A percentile compares a stretch with the other conserved stretches of the same genome.
These are phyloP conservation scores for Fusarium keratoplasticum DNA, from an alignment of 2,329 filamentous ascomycete species.

Conservation along the genomic window DNA sequence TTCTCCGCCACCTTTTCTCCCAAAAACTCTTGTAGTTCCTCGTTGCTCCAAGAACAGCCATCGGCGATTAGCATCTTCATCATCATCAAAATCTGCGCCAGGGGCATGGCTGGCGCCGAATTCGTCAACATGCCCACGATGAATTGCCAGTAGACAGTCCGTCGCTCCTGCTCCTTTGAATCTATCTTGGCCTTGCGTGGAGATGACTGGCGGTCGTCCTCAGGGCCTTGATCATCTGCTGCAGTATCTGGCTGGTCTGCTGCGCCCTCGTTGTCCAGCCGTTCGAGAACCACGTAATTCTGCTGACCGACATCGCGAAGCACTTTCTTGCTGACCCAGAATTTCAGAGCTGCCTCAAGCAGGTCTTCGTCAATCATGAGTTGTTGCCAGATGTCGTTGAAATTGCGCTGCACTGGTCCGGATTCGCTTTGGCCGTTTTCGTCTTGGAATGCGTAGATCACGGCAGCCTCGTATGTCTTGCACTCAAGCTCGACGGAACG, in stretches of 20 bases:
- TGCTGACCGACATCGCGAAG: slow-evolving; percentile 67
- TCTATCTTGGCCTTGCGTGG: slow-evolving; percentile 68
- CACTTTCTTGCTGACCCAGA: slow-evolving; percentile 78
- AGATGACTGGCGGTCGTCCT: slow-evolving; percentile 50
- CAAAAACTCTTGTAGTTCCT: slow-evolving; percentile 86
- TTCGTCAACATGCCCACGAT: slow-evolving; percentile 97
- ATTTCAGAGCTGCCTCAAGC: slow-evolving; percentile 73
- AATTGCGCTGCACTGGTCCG: slow-evolving; percentile 55
- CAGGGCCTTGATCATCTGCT: slow-evolving; percentile 33
- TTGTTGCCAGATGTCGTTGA: slow-evolving; percentile 65
- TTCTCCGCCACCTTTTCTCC: slow-evolving; percentile 80
- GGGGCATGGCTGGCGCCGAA: slow-evolving; percentile 81
- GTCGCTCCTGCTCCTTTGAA: slow-evolving; percentile 71
- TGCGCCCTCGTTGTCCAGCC: slow-evolving; percentile 56
- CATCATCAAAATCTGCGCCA: slow-evolving; percentile 90
- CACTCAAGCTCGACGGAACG: slow-evolving; percentile 79
- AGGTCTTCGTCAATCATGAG: slow-evolving; percentile 82
- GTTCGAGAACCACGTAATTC: slow-evolving; percentile 77
- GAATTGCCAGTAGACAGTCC: slow-evolving; percentile 86
- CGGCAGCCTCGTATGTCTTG: slow-evolving; percentile 85
- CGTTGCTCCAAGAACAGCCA: slow-evolving; percentile 89
- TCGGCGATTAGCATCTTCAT: slow-evolving; percentile 90
- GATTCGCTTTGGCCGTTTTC: slow-evolving; percentile 51
- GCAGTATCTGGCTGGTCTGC: slow-evolving; percentile 49
- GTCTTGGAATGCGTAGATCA: slow-evolving; percentile 84